Evolutionary conservation across 306 rosid genomes (phyloP).

Genomic region (Canavalia ensiformis): DNA sequence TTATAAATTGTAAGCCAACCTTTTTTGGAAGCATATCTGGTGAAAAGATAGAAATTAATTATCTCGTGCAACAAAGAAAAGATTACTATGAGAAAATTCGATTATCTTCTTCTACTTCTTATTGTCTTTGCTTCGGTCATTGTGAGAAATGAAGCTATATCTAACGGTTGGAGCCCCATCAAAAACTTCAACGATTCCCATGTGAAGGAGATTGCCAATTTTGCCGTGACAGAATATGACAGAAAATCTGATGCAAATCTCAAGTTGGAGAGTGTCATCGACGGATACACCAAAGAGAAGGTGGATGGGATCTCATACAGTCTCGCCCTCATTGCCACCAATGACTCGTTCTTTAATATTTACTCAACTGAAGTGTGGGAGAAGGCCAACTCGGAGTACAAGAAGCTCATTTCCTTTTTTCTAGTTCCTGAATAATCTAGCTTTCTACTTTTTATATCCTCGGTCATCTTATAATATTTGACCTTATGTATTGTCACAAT

Average conservation of each 20-base stretch:
- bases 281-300: slow-evolving; percentile 52
- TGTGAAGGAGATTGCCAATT: slow-evolving; percentile 56
- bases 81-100: slow-evolving; percentile 20
- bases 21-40: too few relatives aligned
- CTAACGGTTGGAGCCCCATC: slow-evolving; percentile 55
- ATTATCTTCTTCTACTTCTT: background rate
- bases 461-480: too few relatives aligned
- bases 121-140: background rate
- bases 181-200: slow-evolving; percentile 49
- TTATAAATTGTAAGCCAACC: background rate
- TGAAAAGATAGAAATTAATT: too few relatives aligned
- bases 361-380: slow-evolving; percentile 56
- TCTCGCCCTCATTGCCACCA: slow-evolving; percentile 46
- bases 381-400: slow-evolving; percentile 44
- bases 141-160: background rate
- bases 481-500: too few relatives aligned
- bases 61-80: background rate
- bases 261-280: slow-evolving; percentile 37
- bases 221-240: slow-evolving; percentile 51
- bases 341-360: background rate
- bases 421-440: background rate
- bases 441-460: background rate
- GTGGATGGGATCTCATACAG: slow-evolving; percentile 49
- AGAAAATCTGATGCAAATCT: slow-evolving; percentile 37
- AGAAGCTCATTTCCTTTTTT: slow-evolving; percentile 39